Base-by-base conservation (phyloP, 305 asterid species). In the Coffea humblotiana region DNA sequence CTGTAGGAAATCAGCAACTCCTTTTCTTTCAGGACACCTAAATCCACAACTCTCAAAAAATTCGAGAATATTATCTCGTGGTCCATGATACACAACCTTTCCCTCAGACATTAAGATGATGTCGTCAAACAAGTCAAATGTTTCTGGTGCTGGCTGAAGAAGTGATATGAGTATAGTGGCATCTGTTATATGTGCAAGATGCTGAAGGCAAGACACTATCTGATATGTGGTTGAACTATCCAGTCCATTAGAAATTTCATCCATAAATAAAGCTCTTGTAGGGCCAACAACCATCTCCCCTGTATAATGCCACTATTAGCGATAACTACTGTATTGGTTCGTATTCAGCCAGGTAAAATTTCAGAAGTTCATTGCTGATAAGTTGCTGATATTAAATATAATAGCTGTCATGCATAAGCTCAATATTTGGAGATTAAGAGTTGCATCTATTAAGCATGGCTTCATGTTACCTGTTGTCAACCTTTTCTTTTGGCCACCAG, bases 211-310 rank as follows among this genome's bases (percentile, higher is more conserved):
- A 63, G 88, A 83, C 63, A 88, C 81, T 37, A 93, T 88, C 85
- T 93, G 97, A 82, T 87, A 87, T 14, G 97, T 91, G 74, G 97
- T 93, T 64, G 97, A 91, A 81, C 97, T 93, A 74, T 93, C 97
- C 80, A 93, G 79, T 70, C 97, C 97, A 69, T 84, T 93, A 15
- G 97, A 93, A 77, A 93, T 91, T 87, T 93, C 97, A 60, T 93
- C 97, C 97, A 93, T 89, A 80, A 93, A 89, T 77, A 91, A 88
- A 80, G 97, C 92, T 86, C 90, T 91, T 78, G 91, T 88, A 43
- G 97, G 97, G 56, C 97, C 97, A 82, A 91, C 94, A 83, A 90
- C 90, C 92, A 93, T 91, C 89, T 92, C 97, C 23, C 92, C 97
- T 93, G 87, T 82, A 74, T 63, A 80, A 80, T 49, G 43, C 1